Conservation (phyloP, 2,329 filamentous ascomycete genomes). For the Aspergillus ibericus region DNA sequence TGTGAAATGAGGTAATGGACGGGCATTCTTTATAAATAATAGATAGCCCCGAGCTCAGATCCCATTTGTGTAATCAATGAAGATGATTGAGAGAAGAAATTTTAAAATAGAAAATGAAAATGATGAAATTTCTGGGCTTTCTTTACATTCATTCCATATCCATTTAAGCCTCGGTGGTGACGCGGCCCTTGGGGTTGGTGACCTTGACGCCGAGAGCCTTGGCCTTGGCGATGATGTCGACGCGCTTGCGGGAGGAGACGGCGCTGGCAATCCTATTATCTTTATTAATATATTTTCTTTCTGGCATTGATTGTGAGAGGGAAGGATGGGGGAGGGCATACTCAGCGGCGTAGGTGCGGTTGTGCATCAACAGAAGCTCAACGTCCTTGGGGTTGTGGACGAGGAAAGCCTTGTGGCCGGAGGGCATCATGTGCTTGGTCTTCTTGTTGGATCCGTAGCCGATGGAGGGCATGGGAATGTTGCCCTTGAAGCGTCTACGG, state of each 20-base stretch:
- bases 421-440: slow-evolving; percentile 98
- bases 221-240: slow-evolving; percentile 95
- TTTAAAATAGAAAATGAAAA: neutral
- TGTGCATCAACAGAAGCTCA: slow-evolving; percentile 99
- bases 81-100: too few relatives aligned
- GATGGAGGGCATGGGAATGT: slow-evolving; percentile 97
- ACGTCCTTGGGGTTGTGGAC: slow-evolving; percentile 96
- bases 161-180: slow-evolving; percentile 82
- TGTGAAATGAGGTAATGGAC: too few relatives aligned
- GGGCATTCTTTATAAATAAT: too few relatives aligned
- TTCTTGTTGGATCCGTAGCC: slow-evolving; percentile 99
- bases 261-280: slow-evolving; percentile 83
- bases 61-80: neutral
- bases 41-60: neutral
- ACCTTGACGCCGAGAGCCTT: slow-evolving; percentile 99
- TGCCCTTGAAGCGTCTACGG: slow-evolving; percentile 94
- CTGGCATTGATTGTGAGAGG: neutral
- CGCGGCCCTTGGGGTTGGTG: slow-evolving; percentile 98
- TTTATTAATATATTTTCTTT: neutral
- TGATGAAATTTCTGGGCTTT: slow-evolving; percentile 16
- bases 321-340: slow-evolving; percentile 55
- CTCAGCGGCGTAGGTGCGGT: slow-evolving; percentile 98
- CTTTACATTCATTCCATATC: slow-evolving; percentile 48
- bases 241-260: slow-evolving; percentile 97
- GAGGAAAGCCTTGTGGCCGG: slow-evolving; percentile 99